A percentile compares a stretch with the other conserved stretches of the same genome.
These are phyloP conservation scores for Xylaria nigripes DNA, from an alignment of 495 filamentous ascomycete genomes.

Conservation along the genomic window DNA sequence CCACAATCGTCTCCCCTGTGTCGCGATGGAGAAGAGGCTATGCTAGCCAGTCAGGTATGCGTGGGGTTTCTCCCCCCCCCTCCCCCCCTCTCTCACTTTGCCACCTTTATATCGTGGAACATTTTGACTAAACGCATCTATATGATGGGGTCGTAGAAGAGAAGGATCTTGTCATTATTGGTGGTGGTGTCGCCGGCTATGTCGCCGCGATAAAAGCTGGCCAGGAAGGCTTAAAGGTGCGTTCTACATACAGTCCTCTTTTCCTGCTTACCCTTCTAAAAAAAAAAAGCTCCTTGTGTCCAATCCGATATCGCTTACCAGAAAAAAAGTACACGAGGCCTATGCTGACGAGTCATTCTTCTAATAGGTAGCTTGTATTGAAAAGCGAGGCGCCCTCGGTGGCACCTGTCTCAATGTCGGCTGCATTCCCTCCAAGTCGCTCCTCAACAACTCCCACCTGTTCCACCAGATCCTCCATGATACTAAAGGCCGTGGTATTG, in stretches of 20 bases:
- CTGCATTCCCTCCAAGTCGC: slow-evolving; percentile 97
- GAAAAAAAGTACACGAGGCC: background rate
- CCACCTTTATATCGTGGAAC: slow-evolving; percentile 11
- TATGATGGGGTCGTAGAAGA: slow-evolving; percentile 50
- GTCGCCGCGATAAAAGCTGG: slow-evolving; percentile 98
- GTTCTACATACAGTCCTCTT: background rate
- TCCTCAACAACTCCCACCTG: slow-evolving; percentile 98
- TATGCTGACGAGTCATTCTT: slow-evolving; percentile 11
- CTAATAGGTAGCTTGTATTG: slow-evolving; percentile 86
- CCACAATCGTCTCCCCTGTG: slow-evolving; percentile 48
- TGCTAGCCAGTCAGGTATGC: slow-evolving; percentile 72
- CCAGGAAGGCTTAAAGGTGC: slow-evolving; percentile 92
- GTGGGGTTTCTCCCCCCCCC: no score
- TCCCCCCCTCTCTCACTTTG: background rate
- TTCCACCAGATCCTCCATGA: slow-evolving; percentile 98
- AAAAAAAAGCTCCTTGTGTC: background rate
- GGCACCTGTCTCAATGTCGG: slow-evolving; percentile 98
- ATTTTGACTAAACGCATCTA: background rate
- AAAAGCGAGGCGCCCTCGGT: slow-evolving; percentile 92
- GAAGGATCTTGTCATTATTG: slow-evolving; percentile 89
- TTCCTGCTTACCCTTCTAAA: background rate
- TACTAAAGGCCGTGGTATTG: slow-evolving; percentile 91
- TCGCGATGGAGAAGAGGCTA: slow-evolving; percentile 62
- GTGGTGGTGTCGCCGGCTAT: slow-evolving; percentile 96
- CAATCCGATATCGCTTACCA: background rate